Conservation (phyloP, 768 basidiomycete genomes). For the Cyclocybe cylindracea region DNA sequence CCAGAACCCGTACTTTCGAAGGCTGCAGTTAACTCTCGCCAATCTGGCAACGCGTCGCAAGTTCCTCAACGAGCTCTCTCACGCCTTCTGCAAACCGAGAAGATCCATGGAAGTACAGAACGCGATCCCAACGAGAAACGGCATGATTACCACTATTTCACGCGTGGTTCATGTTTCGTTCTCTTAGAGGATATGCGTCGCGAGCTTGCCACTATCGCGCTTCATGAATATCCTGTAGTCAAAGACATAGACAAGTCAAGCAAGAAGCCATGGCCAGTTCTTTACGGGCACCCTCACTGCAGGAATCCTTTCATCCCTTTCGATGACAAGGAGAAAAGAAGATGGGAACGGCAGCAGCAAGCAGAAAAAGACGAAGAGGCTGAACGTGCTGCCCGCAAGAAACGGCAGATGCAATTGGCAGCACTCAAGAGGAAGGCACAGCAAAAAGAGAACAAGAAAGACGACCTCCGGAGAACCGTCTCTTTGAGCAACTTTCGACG, state of each 20-base stretch:
- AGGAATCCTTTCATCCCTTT: constrained; percentile 76
- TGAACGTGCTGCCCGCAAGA: constrained; percentile 34
- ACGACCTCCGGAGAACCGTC: constrained; percentile 69
- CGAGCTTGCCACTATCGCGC: constrained; percentile 81
- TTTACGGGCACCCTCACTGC: constrained; percentile 75
- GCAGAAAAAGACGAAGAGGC: constrained; percentile 46
- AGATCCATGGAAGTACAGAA: constrained; percentile 84
- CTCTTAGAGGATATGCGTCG: constrained; percentile 89
- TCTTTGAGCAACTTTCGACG: constrained; percentile 80
- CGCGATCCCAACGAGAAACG: constrained; percentile 89
- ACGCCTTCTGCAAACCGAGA: constrained; percentile 77
- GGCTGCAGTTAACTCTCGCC: constrained; percentile 21
- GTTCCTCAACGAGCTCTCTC: constrained; percentile 52
- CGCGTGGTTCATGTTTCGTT: constrained; percentile 72
- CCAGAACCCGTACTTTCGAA: constrained; percentile 28
- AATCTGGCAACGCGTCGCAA: constrained; percentile 30
- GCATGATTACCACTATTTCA: constrained; percentile 87
- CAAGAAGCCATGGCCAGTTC: constrained; percentile 77
- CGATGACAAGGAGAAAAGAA: constrained; percentile 69
- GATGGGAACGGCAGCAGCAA: constrained; percentile 62
- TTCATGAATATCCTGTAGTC: constrained; percentile 72
- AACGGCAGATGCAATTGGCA: constrained; percentile 32
- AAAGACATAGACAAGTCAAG: constrained; percentile 53
- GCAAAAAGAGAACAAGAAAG: constrained; percentile 25
- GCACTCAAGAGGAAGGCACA: constrained; percentile 40